phyloP scores from a whole-genome alignment of 2,329 filamentous ascomycete genomes.

The Penicillium sp. region DNA sequence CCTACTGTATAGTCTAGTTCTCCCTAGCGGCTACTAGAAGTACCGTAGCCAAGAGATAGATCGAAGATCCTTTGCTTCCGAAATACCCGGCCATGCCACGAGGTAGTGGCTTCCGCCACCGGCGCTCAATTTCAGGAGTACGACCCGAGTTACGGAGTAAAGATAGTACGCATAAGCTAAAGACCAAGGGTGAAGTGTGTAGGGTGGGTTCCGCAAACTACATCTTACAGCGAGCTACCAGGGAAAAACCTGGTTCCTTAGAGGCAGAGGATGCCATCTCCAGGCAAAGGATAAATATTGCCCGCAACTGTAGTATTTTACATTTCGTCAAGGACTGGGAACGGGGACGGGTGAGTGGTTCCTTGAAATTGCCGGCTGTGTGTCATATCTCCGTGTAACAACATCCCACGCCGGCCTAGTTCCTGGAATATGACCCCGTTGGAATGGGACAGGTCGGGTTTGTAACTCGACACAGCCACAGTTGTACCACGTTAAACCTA shows the following conservation, averaged over 20 bases:
- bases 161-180: neutral
- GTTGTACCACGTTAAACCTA: constrained; percentile 1
- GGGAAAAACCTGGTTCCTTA: neutral
- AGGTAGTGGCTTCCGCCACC: constrained; percentile 9
- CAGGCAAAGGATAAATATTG: neutral
- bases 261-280: neutral
- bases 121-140: neutral
- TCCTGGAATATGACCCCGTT: constrained; percentile 2
- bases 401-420: neutral
- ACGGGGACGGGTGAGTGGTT: neutral
- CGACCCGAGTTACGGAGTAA: neutral
- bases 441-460: neutral
- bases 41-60: constrained; percentile 4
- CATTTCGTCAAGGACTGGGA: neutral
- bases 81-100: constrained; percentile 9
- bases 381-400: constrained; percentile 2
- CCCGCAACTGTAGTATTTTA: neutral
- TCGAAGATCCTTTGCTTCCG: neutral
- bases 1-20: neutral
- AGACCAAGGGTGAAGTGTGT: neutral
- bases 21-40: neutral
- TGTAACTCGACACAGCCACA: neutral
- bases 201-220: neutral
- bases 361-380: neutral
- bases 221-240: neutral